Evolutionary conservation across 805 yeast genomes (phyloP).

Genomic region (Candida pseudoglaebosa): DNA sequence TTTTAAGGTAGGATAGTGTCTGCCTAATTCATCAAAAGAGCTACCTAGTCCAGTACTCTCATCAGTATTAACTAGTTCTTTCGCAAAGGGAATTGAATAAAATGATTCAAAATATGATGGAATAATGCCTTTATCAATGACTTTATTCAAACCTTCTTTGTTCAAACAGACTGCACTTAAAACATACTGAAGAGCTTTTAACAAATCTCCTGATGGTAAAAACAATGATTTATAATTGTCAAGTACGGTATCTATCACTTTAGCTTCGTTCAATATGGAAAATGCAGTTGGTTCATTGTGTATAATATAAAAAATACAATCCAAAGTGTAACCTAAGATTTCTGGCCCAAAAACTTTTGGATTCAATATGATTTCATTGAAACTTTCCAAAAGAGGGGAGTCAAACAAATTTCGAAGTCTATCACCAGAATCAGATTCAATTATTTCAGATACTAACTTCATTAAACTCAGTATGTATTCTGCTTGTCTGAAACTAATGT

Average conservation of each 20-base stretch:
- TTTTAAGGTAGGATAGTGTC: conserved; percentile 77
- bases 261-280: conserved; percentile 73
- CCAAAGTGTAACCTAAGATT: conserved; percentile 56
- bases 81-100: conserved; percentile 45
- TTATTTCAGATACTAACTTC: conserved; percentile 58
- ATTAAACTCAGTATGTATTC: conserved; percentile 46
- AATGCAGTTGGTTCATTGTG: conserved; percentile 91
- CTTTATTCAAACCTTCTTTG: conserved; percentile 60
- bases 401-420: conserved; percentile 82
- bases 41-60: conserved; percentile 56
- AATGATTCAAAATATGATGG: conserved; percentile 49
- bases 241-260: conserved; percentile 62
- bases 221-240: conserved; percentile 53
- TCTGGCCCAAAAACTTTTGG: conserved; percentile 64
- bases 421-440: conserved; percentile 77
- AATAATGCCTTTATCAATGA: conserved; percentile 40
- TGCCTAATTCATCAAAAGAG: conserved; percentile 71
- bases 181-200: conserved; percentile 64
- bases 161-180: conserved; percentile 82
- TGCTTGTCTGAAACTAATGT: conserved; percentile 57
- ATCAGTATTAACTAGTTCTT: conserved; percentile 47
- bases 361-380: conserved; percentile 55
- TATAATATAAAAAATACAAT: conserved; percentile 63
- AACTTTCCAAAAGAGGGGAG: conserved; percentile 63
- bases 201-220: conserved; percentile 53